phyloP scores from a whole-genome alignment of 2,329 filamentous ascomycete species.

The Fusarium nelsonii region DNA sequence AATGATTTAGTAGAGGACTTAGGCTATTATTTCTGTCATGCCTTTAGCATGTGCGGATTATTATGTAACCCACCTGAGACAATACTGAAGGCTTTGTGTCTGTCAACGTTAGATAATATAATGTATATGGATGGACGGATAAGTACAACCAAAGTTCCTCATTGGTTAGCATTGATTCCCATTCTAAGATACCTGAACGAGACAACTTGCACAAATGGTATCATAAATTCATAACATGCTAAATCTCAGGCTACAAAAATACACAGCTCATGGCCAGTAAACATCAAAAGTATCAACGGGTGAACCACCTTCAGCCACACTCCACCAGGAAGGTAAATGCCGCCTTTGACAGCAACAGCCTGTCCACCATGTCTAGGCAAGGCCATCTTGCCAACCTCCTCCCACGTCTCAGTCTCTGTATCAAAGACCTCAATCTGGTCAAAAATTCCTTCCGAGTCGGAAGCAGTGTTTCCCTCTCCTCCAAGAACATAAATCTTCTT shows the following conservation, averaged over 20 bases:
- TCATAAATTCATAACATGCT: slow-evolving; percentile 4
- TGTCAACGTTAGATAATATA: no score
- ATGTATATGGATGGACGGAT: no score
- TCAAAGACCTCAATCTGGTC: slow-evolving; percentile 51
- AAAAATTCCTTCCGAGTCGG: slow-evolving; percentile 43
- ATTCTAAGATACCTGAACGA: no score
- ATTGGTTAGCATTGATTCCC: no score
- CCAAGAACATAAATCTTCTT: slow-evolving; percentile 53
- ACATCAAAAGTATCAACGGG: slow-evolving; percentile 33
- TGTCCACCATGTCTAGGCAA: slow-evolving; percentile 53
- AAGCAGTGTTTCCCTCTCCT: slow-evolving; percentile 52
- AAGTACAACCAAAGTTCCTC: no score
- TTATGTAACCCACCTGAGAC: no score
- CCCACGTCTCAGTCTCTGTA: slow-evolving; percentile 47
- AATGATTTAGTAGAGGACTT: no score
- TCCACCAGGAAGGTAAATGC: slow-evolving; percentile 54
- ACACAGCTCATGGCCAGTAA: slow-evolving; percentile 21
- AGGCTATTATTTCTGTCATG: no score
- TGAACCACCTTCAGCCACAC: slow-evolving; percentile 38
- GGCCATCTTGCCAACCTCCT: slow-evolving; percentile 44
- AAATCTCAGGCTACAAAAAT: neutral
- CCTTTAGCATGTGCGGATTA: no score
- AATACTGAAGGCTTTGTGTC: no score
- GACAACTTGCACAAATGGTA: neutral
- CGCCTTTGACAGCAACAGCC: slow-evolving; percentile 46